phyloP scores from a whole-genome alignment of 345 rosid genomes.

The Turritis glabra region DNA sequence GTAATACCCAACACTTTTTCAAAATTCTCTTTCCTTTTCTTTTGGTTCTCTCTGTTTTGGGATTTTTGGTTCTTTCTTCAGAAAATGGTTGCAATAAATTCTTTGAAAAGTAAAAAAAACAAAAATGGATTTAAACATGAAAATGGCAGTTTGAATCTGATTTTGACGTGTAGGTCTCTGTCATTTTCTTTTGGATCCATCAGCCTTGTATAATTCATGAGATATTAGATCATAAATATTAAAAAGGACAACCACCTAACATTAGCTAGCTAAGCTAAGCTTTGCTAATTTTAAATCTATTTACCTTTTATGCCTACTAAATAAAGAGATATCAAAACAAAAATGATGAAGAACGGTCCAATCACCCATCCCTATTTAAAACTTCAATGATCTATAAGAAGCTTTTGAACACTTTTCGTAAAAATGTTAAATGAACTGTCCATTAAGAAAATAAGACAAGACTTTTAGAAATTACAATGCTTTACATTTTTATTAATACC shows the following conservation, averaged over 20 bases:
- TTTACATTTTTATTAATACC: too few relatives aligned
- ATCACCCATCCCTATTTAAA: not conserved
- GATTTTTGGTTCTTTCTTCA: not conserved
- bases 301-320: not conserved
- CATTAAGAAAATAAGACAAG: too few relatives aligned
- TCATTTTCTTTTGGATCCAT: slow-evolving; percentile 15
- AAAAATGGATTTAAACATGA: slow-evolving; percentile 16
- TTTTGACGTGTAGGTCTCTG: slow-evolving; percentile 14
- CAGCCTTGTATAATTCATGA: not conserved
- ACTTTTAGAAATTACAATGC: too few relatives aligned
- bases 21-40: not conserved
- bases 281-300: not conserved
- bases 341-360: not conserved
- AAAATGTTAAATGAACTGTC: too few relatives aligned
- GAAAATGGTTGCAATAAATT: not conserved
- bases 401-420: not conserved
- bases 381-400: not conserved
- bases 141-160: slow-evolving; percentile 29
- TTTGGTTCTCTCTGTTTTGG: not conserved
- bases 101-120: not conserved
- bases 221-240: not conserved
- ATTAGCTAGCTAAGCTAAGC: not conserved
- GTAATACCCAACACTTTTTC: not conserved
- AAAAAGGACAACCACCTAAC: slow-evolving; percentile 9
- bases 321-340: not conserved